Evolutionary conservation across 257 asterid species (phyloP).

Genomic region (Solanum piurae): DNA sequence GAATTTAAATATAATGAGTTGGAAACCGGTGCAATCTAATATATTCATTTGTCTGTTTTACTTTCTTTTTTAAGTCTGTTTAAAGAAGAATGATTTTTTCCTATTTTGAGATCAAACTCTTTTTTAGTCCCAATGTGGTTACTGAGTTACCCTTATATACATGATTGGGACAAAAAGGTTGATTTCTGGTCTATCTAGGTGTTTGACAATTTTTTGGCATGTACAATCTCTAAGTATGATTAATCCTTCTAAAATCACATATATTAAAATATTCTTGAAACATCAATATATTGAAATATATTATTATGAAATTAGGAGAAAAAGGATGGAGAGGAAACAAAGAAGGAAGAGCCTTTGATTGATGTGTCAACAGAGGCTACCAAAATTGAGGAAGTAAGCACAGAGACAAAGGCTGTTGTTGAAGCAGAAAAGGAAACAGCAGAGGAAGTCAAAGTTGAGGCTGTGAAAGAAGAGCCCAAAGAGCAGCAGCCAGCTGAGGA

Average conservation of each 20-base stretch:
- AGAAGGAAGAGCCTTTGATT: constrained; percentile 8
- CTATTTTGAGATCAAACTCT: too few species aligned
- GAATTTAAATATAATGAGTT: background rate
- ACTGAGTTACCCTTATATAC: background rate
- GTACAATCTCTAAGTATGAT: background rate
- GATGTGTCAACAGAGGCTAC: constrained; percentile 7
- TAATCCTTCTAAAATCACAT: background rate
- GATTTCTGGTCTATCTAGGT: background rate
- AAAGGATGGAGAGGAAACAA: background rate
- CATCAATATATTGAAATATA: too few species aligned
- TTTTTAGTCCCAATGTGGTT: background rate
- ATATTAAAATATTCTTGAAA: background rate
- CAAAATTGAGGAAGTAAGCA: background rate
- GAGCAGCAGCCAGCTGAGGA: background rate
- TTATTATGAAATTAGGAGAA: background rate
- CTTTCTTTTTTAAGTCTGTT: background rate
- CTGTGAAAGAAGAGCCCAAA: background rate
- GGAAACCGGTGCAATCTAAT: background rate
- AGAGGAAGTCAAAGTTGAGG: constrained; percentile 2
- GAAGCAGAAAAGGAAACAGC: background rate
- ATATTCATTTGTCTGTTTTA: background rate
- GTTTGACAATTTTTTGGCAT: too few species aligned
- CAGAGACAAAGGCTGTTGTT: background rate
- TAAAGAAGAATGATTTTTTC: too few species aligned
- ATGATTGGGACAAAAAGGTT: background rate